Evolutionary conservation across 2,329 filamentous ascomycete genomes (phyloP).

Genomic region (Pseudopyrenochaeta lycopersici): DNA sequence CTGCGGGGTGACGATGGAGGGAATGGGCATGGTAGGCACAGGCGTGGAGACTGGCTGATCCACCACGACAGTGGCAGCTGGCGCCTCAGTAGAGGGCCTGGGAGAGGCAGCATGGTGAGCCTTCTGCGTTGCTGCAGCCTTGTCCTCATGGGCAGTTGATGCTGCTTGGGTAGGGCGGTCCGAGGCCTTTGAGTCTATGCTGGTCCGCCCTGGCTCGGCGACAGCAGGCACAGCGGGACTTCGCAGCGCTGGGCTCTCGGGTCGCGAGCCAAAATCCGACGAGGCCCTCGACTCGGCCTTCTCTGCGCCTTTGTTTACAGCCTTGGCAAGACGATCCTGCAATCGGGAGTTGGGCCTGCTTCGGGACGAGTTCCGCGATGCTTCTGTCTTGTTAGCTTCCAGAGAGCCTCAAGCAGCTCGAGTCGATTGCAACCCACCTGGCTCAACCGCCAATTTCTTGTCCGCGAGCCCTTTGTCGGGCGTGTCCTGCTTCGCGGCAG

Average conservation of each 20-base stretch:
- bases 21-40: slow-evolving; percentile 41
- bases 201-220: slow-evolving; percentile 53
- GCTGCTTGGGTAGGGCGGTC: slow-evolving; percentile 35
- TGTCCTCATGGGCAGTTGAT: slow-evolving; percentile 21
- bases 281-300: slow-evolving; percentile 58
- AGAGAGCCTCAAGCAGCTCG: neutral
- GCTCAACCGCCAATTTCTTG: slow-evolving; percentile 42
- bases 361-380: slow-evolving; percentile 71
- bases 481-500: slow-evolving; percentile 43
- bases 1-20: slow-evolving; percentile 41
- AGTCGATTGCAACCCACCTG: slow-evolving; percentile 34
- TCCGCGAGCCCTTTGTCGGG: slow-evolving; percentile 37
- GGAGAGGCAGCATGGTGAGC: slow-evolving; percentile 15
- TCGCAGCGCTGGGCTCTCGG: slow-evolving; percentile 61
- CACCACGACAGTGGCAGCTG: slow-evolving; percentile 32
- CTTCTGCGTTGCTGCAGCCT: slow-evolving; percentile 19
- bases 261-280: slow-evolving; percentile 61
- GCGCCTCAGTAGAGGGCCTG: slow-evolving; percentile 39
- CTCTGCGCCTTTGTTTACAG: slow-evolving; percentile 77
- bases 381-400: slow-evolving; percentile 48
- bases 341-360: slow-evolving; percentile 79
- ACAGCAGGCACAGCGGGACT: slow-evolving; percentile 21
- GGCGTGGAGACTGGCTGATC: slow-evolving; percentile 48
- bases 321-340: slow-evolving; percentile 88
- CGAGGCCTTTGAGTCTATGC: slow-evolving; percentile 53